These are phyloP conservation scores for Aspergillus sp. DNA, from an alignment of 2,329 filamentous ascomycete species.

Conservation along the genomic window DNA sequence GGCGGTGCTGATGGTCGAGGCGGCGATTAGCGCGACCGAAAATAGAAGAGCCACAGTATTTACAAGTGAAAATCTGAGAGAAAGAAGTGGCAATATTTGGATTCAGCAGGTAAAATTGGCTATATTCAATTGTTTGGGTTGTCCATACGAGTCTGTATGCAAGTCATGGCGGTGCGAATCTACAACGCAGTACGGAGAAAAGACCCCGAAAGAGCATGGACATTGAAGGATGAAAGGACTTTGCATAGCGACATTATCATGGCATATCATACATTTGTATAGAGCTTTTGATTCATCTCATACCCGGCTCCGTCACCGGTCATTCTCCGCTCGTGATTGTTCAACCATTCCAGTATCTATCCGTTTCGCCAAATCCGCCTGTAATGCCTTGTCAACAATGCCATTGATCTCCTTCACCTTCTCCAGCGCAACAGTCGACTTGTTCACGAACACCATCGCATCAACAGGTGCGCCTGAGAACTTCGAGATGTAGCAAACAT, in stretches of 20 bases:
- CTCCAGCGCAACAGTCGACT: slow-evolving; percentile 63
- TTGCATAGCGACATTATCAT: no score
- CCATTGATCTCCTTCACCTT: slow-evolving; percentile 76
- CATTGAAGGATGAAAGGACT: no score
- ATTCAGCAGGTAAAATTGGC: no score
- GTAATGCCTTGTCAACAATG: slow-evolving; percentile 65
- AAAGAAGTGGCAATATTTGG: no score
- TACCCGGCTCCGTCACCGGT: slow-evolving; percentile 48
- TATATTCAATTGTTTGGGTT: no score
- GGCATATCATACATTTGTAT: not conserved
- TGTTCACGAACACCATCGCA: slow-evolving; percentile 68
- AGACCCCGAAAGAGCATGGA: no score
- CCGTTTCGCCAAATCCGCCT: slow-evolving; percentile 62
- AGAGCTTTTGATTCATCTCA: not conserved
- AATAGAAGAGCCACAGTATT: no score
- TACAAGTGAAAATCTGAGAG: no score
- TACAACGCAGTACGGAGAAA: no score
- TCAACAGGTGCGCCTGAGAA: slow-evolving; percentile 78
- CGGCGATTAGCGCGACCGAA: not conserved
- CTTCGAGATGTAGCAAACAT: slow-evolving; percentile 88
- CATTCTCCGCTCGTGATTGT: slow-evolving; percentile 79
- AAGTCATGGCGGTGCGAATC: no score
- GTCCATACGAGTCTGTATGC: no score
- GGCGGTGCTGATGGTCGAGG: not conserved
- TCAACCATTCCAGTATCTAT: slow-evolving; percentile 67